Conservation (phyloP, 2,329 filamentous ascomycete species). For the Aspergillus udagawae region DNA sequence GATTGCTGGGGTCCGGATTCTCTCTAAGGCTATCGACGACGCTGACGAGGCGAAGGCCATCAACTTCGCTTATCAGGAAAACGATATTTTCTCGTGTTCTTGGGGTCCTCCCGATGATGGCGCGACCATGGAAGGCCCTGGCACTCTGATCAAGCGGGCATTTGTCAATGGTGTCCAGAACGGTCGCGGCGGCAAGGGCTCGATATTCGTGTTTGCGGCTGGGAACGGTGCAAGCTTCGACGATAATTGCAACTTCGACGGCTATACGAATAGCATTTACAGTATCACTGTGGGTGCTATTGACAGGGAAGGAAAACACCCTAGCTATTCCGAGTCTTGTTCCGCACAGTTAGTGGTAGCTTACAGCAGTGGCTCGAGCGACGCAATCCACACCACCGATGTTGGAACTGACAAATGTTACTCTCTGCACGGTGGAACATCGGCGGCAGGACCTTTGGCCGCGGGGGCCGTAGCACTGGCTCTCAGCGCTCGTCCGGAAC, state of each 20-base stretch:
- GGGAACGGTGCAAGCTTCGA: conserved; percentile 83
- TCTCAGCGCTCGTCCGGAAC: conserved; percentile 75
- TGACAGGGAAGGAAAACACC: conserved; percentile 80
- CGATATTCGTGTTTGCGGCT: conserved; percentile 93
- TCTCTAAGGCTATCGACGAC: conserved; percentile 86
- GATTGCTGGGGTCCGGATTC: conserved; percentile 85
- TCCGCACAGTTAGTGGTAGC: conserved; percentile 94
- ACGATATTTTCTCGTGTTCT: conserved; percentile 97
- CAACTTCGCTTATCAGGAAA: conserved; percentile 87
- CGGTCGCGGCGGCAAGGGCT: conserved; percentile 76
- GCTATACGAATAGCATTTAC: conserved; percentile 99
- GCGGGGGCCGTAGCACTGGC: conserved; percentile 89
- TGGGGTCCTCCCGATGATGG: conserved; percentile 97
- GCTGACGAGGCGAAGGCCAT: conserved; percentile 88
- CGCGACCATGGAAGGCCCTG: conserved; percentile 86
- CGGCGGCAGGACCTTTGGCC: conserved; percentile 86
- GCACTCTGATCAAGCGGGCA: conserved; percentile 79
- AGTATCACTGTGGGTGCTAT: conserved; percentile 95
- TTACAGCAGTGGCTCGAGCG: conserved; percentile 85
- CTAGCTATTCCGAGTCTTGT: conserved; percentile 94
- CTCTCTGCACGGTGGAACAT: conserved; percentile 83
- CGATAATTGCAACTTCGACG: conserved; percentile 99
- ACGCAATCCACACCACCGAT: conserved; percentile 94
- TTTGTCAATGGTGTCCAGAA: conserved; percentile 92
- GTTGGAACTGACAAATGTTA: conserved; percentile 80